These are phyloP conservation scores for Bocquillonia castaneifolia DNA, from an alignment of 441 rosid species.

Conservation along the genomic window DNA sequence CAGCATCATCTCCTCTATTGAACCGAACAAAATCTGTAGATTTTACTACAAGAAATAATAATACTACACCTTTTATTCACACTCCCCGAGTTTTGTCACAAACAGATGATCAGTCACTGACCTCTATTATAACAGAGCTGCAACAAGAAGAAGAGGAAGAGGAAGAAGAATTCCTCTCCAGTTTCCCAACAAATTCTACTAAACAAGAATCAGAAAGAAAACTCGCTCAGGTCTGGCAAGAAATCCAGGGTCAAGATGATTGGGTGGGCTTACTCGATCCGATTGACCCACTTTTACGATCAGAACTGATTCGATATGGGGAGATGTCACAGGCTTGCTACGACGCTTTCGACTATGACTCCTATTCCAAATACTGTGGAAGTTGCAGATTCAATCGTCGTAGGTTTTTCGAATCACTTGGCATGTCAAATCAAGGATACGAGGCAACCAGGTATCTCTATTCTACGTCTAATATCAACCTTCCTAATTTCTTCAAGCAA, in stretches of 20 bases:
- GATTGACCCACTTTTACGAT: conserved; percentile 49
- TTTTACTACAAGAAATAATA: conserved; percentile 7
- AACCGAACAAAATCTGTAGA: neutral
- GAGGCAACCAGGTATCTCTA: conserved; percentile 47
- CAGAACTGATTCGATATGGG: conserved; percentile 69
- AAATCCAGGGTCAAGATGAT: conserved; percentile 50
- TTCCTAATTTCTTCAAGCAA: conserved; percentile 57
- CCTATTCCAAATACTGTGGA: conserved; percentile 53
- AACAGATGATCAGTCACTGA: conserved; percentile 32
- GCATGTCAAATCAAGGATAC: conserved; percentile 50
- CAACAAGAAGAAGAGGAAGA: conserved; percentile 24
- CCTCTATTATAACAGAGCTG: conserved; percentile 35
- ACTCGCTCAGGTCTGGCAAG: conserved; percentile 43
- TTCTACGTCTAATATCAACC: conserved; percentile 51
- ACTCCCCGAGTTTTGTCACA: conserved; percentile 26
- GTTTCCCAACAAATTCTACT: neutral
- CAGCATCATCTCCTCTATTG: neutral
- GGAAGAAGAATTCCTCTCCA: neutral
- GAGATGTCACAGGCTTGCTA: conserved; percentile 65
- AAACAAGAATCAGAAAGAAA: conserved; percentile 24
- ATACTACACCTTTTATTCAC: neutral
- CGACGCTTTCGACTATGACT: conserved; percentile 63
- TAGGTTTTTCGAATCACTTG: conserved; percentile 44
- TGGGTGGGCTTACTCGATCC: conserved; percentile 67
- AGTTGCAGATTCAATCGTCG: conserved; percentile 43